Percentiles rank a stretch among this genome's conserved stretches.
Evolutionary conservation across 352 stramenopile species (phyloP).

Genomic region (Phytophthora syringae): DNA sequence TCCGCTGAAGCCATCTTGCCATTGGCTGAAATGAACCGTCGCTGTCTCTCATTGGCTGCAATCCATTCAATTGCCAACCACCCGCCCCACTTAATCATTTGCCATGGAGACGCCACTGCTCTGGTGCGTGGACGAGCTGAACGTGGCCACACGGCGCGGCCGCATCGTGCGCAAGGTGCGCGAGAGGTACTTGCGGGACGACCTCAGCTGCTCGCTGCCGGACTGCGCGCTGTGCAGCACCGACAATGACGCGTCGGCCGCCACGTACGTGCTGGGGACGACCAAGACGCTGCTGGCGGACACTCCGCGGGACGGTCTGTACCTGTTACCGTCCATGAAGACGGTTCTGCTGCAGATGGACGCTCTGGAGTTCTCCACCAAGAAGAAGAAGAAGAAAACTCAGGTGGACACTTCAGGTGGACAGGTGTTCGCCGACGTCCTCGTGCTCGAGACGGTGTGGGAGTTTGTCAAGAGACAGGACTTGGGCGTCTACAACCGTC

Average conservation of each 20-base stretch:
- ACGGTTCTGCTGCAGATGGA: conserved; percentile 92
- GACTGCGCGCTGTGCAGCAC: conserved; percentile 64
- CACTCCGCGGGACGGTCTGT: conserved; percentile 52
- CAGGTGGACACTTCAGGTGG: conserved; percentile 14
- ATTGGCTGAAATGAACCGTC: background rate
- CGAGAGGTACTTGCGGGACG: conserved; percentile 91
- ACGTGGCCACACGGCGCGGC: conserved; percentile 82
- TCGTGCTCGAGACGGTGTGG: conserved; percentile 93
- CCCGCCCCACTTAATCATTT: conserved; percentile 12
- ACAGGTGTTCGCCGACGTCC: conserved; percentile 76
- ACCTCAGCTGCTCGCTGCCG: conserved; percentile 81
- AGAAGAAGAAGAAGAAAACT: conserved; percentile 73
- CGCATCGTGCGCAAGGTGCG: conserved; percentile 80
- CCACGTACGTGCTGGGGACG: conserved; percentile 59
- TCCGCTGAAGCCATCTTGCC: background rate
- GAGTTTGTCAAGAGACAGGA: conserved; percentile 91
- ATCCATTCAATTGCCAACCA: conserved; percentile 11
- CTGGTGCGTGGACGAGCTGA: conserved; percentile 79
- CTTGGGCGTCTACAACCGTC: conserved; percentile 88
- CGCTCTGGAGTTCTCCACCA: conserved; percentile 84
- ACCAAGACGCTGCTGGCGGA: conserved; percentile 70
- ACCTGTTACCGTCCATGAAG: conserved; percentile 91
- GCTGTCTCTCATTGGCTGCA: background rate
- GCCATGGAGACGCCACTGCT: conserved; percentile 43
- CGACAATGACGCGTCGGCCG: conserved; percentile 60